Evolutionary conservation across 768 basidiomycete genomes (phyloP).

Genomic region (Tricholoma saponaceum): DNA sequence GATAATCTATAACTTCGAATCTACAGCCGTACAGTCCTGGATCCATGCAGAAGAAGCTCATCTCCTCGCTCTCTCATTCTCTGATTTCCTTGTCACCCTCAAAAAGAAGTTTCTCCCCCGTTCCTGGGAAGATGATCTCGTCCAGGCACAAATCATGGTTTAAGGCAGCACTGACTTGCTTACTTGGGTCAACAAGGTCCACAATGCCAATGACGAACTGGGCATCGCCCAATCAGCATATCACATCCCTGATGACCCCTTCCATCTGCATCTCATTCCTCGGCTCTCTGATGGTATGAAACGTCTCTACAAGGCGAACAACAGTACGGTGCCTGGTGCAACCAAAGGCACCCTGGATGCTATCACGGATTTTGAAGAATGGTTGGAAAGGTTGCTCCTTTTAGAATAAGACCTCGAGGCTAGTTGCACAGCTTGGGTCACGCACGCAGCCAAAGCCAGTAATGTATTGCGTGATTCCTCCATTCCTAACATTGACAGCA

Average conservation of each 20-base stretch:
- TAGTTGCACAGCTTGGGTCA: not conserved
- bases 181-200: not conserved
- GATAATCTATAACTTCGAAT: no score
- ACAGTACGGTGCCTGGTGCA: not conserved
- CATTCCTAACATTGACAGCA: not conserved
- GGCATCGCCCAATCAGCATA: not conserved
- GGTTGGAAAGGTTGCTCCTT: not conserved
- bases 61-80: no score
- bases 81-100: no score
- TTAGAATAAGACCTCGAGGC: not conserved
- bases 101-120: no score
- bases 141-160: no score
- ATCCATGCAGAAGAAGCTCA: no score
- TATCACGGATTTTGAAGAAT: not conserved
- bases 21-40: no score
- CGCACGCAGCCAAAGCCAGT: not conserved
- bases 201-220: not conserved
- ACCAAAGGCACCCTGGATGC: not conserved
- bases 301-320: not conserved
- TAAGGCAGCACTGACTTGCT: no score
- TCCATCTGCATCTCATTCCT: not conserved
- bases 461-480: not conserved
- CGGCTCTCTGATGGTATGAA: not conserved
- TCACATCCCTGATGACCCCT: not conserved
- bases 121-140: no score